Evolutionary conservation across 2,329 filamentous ascomycete genomes (phyloP).

Genomic region (Cadophora sp.): DNA sequence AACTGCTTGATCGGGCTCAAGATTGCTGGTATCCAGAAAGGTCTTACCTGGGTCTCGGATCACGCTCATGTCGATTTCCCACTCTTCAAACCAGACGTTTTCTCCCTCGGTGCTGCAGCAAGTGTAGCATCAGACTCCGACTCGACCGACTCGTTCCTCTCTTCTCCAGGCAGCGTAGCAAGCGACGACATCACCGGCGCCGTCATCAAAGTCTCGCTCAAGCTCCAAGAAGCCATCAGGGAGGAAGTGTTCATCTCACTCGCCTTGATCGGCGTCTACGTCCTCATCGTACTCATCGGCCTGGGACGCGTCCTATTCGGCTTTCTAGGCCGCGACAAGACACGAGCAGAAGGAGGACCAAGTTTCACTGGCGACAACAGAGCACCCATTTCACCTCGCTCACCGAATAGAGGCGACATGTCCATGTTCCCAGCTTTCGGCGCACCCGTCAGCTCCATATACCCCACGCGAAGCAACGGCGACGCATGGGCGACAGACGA

Average conservation of each 20-base stretch:
- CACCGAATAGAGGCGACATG: conserved; percentile 25
- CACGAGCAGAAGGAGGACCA: conserved; percentile 64
- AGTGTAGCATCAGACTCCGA: conserved; percentile 61
- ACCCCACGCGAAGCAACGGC: conserved; percentile 22
- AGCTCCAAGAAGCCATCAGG: conserved; percentile 71
- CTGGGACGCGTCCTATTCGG: conserved; percentile 69
- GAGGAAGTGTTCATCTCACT: conserved; percentile 83
- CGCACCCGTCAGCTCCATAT: conserved; percentile 31
- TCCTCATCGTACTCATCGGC: conserved; percentile 79
- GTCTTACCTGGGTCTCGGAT: conserved; percentile 91
- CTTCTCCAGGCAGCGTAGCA: conserved; percentile 75
- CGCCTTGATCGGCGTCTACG: conserved; percentile 76
- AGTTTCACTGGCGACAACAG: conserved; percentile 39
- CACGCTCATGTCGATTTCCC: conserved; percentile 86
- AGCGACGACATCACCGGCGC: conserved; percentile 83
- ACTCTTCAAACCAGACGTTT: conserved; percentile 77
- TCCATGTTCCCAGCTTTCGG: conserved; percentile 37
- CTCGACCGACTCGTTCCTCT: conserved; percentile 73
- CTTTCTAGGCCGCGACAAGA: conserved; percentile 65
- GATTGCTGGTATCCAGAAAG: conserved; percentile 82
- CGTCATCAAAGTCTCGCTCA: conserved; percentile 71
- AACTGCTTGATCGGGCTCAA: conserved; percentile 90
- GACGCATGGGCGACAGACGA: conserved; percentile 23
- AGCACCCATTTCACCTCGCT: conserved; percentile 24
- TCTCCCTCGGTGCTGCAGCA: conserved; percentile 77